These are phyloP conservation scores for Paxillus ammoniavirescens DNA, from an alignment of 768 basidiomycete genomes.

Conservation along the genomic window DNA sequence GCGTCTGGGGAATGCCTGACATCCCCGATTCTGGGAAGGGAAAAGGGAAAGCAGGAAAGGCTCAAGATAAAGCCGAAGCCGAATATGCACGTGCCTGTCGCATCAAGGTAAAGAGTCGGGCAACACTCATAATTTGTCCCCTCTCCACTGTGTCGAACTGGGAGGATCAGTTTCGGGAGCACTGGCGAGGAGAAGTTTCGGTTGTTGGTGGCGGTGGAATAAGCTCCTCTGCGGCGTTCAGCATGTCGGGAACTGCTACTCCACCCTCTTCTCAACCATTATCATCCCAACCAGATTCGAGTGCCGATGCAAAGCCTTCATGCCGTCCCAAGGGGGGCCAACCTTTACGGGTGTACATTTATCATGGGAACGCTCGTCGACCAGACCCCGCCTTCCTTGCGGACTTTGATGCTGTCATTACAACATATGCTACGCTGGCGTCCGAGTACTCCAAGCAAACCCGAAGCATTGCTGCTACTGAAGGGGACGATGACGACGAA, in stretches of 20 bases:
- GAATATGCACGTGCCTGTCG: constrained; percentile 68
- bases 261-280: constrained; percentile 38
- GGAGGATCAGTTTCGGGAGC: constrained; percentile 98
- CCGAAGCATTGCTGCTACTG: constrained; percentile 55
- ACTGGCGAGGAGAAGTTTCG: constrained; percentile 87
- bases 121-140: constrained; percentile 95
- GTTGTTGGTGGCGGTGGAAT: constrained; percentile 75
- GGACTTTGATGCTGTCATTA: constrained; percentile 96
- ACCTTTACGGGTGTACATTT: constrained; percentile 84
- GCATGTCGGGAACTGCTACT: constrained; percentile 35
- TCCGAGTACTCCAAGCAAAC: constrained; percentile 92
- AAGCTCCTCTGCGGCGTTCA: constrained; percentile 29
- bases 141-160: constrained; percentile 96
- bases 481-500: constrained; percentile 68
- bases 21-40: constrained; percentile 44
- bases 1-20: constrained; percentile 85
- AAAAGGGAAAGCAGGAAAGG: constrained; percentile 63
- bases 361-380: constrained; percentile 88
- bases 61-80: constrained; percentile 70
- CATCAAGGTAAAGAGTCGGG: constrained; percentile 81
- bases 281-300: constrained; percentile 26
- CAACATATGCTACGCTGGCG: constrained; percentile 93
- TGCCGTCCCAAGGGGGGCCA: constrained; percentile 45
- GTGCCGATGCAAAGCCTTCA: constrained; percentile 25
- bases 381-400: constrained; percentile 86